These are phyloP conservation scores for Daldinia caldariorum DNA, from an alignment of 495 filamentous ascomycete species.

Conservation along the genomic window DNA sequence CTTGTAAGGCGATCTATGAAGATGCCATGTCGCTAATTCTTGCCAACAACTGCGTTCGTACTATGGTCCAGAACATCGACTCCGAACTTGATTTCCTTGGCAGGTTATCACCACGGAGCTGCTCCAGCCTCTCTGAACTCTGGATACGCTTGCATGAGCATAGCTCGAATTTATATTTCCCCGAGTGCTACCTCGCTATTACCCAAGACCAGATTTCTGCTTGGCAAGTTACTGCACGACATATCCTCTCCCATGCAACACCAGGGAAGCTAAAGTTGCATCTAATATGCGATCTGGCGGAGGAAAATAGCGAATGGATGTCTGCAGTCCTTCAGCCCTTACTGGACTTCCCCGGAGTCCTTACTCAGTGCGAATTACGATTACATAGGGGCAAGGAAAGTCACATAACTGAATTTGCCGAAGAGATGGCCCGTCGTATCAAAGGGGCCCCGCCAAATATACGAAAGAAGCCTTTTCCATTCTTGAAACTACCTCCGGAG, in stretches of 20 bases:
- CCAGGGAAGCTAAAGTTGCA: neutral
- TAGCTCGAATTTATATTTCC: no score
- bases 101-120: neutral
- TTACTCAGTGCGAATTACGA: neutral
- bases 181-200: no score
- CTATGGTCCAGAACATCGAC: no score
- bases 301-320: neutral
- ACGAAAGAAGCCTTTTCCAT: conserved; percentile 5
- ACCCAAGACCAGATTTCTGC: neutral
- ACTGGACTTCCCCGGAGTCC: neutral
- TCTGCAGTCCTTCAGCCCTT: conserved; percentile 5
- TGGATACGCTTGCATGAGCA: neutral
- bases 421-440: conserved; percentile 1
- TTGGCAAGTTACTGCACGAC: conserved; percentile 4
- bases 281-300: conserved; percentile 4
- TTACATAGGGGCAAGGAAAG: neutral
- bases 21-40: conserved; percentile 2
- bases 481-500: conserved; percentile 2
- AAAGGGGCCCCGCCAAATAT: neutral
- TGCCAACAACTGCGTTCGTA: no score
- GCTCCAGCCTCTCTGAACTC: neutral
- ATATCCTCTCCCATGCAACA: neutral
- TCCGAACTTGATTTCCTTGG: neutral
- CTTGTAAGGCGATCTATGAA: conserved; percentile 3
- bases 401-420: neutral